A percentile compares a stretch with the other conserved stretches of the same genome.
phyloP scores from a whole-genome alignment of 306 rosid genomes.

The Castanea mollissima region DNA sequence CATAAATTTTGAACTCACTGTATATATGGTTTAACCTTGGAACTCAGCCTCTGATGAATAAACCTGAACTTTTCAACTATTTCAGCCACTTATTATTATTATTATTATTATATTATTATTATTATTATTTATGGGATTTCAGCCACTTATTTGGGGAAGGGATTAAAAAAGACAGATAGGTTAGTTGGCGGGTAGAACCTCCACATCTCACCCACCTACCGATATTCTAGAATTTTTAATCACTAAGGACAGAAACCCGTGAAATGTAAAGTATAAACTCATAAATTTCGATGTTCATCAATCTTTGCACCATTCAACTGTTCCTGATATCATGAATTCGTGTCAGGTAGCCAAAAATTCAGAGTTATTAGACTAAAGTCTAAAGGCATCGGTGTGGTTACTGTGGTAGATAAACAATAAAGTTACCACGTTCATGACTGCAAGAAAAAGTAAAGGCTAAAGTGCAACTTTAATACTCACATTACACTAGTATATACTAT shows the following conservation, averaged over 20 bases:
- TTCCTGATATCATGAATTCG: neutral
- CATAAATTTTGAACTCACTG: neutral
- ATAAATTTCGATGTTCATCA: slow-evolving; percentile 15
- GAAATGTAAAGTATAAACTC: slow-evolving; percentile 20
- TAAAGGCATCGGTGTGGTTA: too few relatives aligned
- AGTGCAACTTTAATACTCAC: too few relatives aligned
- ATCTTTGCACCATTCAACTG: neutral
- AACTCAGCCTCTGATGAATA: neutral
- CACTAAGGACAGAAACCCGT: slow-evolving; percentile 38
- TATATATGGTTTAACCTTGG: neutral
- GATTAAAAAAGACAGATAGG: neutral
- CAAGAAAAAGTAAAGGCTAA: too few relatives aligned
- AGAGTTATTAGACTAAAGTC: too few relatives aligned
- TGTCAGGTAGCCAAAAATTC: too few relatives aligned
- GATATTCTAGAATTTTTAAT: neutral
- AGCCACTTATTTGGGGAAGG: neutral
- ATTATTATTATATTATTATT: too few relatives aligned
- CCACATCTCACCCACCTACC: slow-evolving; percentile 8
- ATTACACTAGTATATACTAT: too few relatives aligned
- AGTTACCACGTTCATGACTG: too few relatives aligned
- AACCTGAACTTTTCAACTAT: slow-evolving; percentile 16
- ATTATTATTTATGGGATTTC: too few relatives aligned
- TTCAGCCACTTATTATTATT: neutral
- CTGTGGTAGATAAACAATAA: too few relatives aligned
- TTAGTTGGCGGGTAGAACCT: slow-evolving; percentile 32